These are phyloP conservation scores for Ogataea ramenticola DNA, from an alignment of 805 yeast species.

Conservation along the genomic window DNA sequence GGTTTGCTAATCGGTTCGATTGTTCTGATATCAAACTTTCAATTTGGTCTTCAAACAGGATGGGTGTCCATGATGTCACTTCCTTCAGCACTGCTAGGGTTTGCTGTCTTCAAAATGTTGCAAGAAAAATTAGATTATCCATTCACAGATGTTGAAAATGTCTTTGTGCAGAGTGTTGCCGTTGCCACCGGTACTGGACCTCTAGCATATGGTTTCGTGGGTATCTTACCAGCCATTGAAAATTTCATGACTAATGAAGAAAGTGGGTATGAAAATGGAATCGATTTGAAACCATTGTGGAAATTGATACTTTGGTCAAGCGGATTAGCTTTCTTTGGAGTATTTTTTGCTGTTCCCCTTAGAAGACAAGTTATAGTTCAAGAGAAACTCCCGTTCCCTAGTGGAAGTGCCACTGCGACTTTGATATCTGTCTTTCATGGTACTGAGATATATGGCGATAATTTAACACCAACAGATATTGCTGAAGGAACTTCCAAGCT, in stretches of 20 bases:
- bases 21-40: slow-evolving; percentile 84
- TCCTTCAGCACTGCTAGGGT: slow-evolving; percentile 87
- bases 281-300: slow-evolving; percentile 27
- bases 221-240: slow-evolving; percentile 93
- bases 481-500: background rate
- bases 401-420: slow-evolving; percentile 95
- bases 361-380: slow-evolving; percentile 81
- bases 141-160: slow-evolving; percentile 89
- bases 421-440: slow-evolving; percentile 82
- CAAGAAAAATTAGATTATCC: slow-evolving; percentile 31
- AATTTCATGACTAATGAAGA: slow-evolving; percentile 76
- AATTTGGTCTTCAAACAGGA: slow-evolving; percentile 94
- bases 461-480: background rate
- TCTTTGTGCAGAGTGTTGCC: slow-evolving; percentile 83
- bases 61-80: slow-evolving; percentile 99
- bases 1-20: slow-evolving; percentile 85
- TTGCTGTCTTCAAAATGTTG: slow-evolving; percentile 65
- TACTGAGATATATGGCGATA: slow-evolving; percentile 37
- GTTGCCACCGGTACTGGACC: slow-evolving; percentile 99
- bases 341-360: slow-evolving; percentile 87
- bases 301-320: slow-evolving; percentile 75
- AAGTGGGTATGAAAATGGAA: slow-evolving; percentile 46
- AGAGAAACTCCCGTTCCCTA: slow-evolving; percentile 86
- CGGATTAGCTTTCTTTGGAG: slow-evolving; percentile 91
- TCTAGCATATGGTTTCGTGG: slow-evolving; percentile 88